A percentile compares a stretch with the other conserved stretches of the same genome.
phyloP scores from a whole-genome alignment of 2,329 filamentous ascomycete species.

The Arthrobotrys musiformis region DNA sequence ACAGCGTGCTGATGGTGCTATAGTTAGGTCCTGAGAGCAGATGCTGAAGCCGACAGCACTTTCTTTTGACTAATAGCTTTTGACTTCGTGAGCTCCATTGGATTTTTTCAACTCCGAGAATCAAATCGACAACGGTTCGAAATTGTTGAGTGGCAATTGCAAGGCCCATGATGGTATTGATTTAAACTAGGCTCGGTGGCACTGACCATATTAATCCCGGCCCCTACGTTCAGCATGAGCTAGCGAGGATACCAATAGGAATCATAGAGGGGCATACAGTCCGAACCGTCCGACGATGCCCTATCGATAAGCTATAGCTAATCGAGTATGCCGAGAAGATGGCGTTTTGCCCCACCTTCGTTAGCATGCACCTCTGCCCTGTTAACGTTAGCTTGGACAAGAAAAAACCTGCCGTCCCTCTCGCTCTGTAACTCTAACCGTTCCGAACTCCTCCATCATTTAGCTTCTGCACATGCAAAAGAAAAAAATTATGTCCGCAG shows the following conservation, averaged over 20 bases:
- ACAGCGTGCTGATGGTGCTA: constrained; percentile 5
- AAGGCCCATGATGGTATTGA: neutral
- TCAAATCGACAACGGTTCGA: neutral
- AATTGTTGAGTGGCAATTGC: constrained; percentile 21
- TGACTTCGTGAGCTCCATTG: neutral
- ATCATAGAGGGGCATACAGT: neutral
- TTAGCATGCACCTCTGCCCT: constrained; percentile 32
- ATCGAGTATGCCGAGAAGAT: constrained; percentile 20
- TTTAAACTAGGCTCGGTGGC: constrained; percentile 4
- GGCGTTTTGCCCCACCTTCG: constrained; percentile 37
- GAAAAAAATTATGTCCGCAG: constrained; percentile 20
- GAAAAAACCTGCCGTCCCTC: constrained; percentile 35
- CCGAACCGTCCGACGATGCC: constrained; percentile 27
- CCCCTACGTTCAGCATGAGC: neutral
- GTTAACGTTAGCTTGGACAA: constrained; percentile 17
- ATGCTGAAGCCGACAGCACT: neutral
- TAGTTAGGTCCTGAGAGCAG: constrained; percentile 3
- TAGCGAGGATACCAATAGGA: neutral
- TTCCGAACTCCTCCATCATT: constrained; percentile 42
- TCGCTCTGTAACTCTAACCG: neutral
- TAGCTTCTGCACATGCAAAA: constrained; percentile 22
- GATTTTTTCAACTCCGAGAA: neutral
- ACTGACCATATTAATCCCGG: constrained; percentile 10
- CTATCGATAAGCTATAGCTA: constrained; percentile 44
- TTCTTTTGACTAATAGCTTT: neutral